Evolutionary conservation across 805 yeast species (phyloP).

Genomic region (Ogataea trehalophila): DNA sequence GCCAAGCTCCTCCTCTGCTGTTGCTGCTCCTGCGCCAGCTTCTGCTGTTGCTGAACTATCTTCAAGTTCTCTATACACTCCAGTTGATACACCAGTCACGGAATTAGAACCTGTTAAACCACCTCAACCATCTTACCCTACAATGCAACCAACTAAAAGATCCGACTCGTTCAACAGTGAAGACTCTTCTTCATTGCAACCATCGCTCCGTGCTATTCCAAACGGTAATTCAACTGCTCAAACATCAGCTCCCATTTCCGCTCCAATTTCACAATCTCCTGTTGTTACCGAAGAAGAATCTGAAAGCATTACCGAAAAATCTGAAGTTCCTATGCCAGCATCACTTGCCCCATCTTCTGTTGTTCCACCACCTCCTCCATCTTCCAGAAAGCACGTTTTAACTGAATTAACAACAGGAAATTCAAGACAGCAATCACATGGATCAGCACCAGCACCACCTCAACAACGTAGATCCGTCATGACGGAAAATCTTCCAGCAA

Average conservation of each 20-base stretch:
- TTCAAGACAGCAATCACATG: slow-evolving; percentile 21
- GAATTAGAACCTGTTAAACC: slow-evolving; percentile 1
- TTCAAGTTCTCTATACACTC: slow-evolving; percentile 1
- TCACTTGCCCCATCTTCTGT: slow-evolving; percentile 3
- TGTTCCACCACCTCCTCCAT: slow-evolving; percentile 32
- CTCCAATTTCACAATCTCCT: background rate
- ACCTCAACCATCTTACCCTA: slow-evolving; percentile 17
- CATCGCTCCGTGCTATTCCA: slow-evolving; percentile 9
- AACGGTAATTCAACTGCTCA: slow-evolving; percentile 11
- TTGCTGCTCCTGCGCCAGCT: background rate
- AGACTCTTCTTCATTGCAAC: slow-evolving; percentile 16
- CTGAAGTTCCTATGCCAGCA: slow-evolving; percentile 7
- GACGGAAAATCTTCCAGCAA: slow-evolving; percentile 1
- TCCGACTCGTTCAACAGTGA: slow-evolving; percentile 22
- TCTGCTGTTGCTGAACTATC: background rate
- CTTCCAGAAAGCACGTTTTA: slow-evolving; percentile 28
- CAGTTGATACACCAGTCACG: slow-evolving; percentile 1
- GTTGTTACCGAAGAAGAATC: slow-evolving; percentile 2
- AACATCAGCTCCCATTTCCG: slow-evolving; percentile 16
- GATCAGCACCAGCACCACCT: slow-evolving; percentile 30
- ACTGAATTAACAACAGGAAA: slow-evolving; percentile 11
- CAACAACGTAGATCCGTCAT: slow-evolving; percentile 26
- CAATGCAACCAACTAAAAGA: slow-evolving; percentile 30
- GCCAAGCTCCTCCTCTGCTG: background rate
- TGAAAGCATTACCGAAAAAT: background rate